These are phyloP conservation scores for Penicillium coprophilum DNA, from an alignment of 495 filamentous ascomycete genomes.

Conservation along the genomic window DNA sequence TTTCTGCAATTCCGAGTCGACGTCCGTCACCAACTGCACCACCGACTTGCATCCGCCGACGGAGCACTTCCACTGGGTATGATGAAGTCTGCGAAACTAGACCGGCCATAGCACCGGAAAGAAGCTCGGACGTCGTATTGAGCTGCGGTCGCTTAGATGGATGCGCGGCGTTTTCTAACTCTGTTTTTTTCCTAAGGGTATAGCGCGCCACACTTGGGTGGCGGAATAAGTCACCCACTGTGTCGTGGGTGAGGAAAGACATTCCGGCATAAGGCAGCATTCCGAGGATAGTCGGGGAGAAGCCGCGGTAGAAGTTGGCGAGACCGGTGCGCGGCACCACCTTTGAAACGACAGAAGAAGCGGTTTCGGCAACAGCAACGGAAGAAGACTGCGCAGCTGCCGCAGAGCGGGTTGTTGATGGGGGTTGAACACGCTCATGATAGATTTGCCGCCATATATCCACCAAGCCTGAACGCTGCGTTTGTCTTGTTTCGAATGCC, in stretches of 20 bases:
- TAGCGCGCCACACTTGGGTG: conserved; percentile 60
- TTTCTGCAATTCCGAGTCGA: conserved; percentile 75
- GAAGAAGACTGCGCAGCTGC: conserved; percentile 28
- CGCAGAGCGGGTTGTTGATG: conserved; percentile 26
- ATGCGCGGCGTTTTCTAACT: conserved; percentile 32
- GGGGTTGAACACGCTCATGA: conserved; percentile 57
- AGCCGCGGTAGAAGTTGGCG: conserved; percentile 92
- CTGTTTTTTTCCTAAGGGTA: conserved; percentile 54
- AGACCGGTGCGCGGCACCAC: conserved; percentile 64
- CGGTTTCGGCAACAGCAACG: conserved; percentile 34
- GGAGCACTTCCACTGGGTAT: conserved; percentile 90
- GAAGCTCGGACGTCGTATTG: conserved; percentile 73
- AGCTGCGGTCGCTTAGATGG: conserved; percentile 43
- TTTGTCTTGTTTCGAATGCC: conserved; percentile 83
- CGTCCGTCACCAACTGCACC: conserved; percentile 90
- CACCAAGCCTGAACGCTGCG: conserved; percentile 61
- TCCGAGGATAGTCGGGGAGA: conserved; percentile 81
- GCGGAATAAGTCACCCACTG: conserved; percentile 76
- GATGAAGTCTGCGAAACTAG: conserved; percentile 85
- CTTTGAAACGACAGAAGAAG: conserved; percentile 39
- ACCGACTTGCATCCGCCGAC: conserved; percentile 92
- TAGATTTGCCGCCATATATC: conserved; percentile 83
- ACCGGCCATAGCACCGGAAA: conserved; percentile 80
- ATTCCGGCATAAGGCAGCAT: conserved; percentile 97
- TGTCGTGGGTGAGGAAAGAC: conserved; percentile 96